phyloP scores from a whole-genome alignment of 2,329 filamentous ascomycete species.

The Alternaria atra region DNA sequence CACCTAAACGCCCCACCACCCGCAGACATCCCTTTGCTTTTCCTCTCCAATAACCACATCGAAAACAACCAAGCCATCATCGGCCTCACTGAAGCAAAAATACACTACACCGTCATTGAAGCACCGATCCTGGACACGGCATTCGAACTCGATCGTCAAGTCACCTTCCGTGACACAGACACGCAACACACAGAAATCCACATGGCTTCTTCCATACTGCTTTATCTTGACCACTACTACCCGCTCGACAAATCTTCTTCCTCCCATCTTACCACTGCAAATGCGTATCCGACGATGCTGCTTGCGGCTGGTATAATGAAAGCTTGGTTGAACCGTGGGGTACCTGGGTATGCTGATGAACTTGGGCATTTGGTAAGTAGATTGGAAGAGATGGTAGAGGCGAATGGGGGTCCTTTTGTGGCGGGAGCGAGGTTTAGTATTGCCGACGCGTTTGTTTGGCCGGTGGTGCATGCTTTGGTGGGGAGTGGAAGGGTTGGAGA shows the following conservation, averaged over 20 bases:
- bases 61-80: constrained; percentile 46
- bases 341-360: constrained; percentile 24
- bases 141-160: constrained; percentile 30
- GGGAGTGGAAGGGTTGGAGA: constrained; percentile 35
- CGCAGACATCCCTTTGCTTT: constrained; percentile 50
- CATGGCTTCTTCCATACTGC: constrained; percentile 35
- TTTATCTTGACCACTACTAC: constrained; percentile 48
- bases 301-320: constrained; percentile 21
- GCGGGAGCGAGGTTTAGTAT: constrained; percentile 43
- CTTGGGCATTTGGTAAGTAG: constrained; percentile 17
- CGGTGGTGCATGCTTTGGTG: constrained; percentile 38
- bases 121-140: constrained; percentile 29
- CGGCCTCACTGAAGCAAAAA: constrained; percentile 41
- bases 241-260: constrained; percentile 25
- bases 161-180: constrained; percentile 48
- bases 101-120: constrained; percentile 25
- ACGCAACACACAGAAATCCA: constrained; percentile 43
- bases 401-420: constrained; percentile 37
- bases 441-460: constrained; percentile 48
- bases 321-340: constrained; percentile 28
- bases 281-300: constrained; percentile 32
- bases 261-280: constrained; percentile 22
- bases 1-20: constrained; percentile 58
- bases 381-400: constrained; percentile 29
- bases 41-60: constrained; percentile 42